Base-by-base conservation (phyloP, 768 basidiomycete species). In the Mycena olivaceomarginata region DNA sequence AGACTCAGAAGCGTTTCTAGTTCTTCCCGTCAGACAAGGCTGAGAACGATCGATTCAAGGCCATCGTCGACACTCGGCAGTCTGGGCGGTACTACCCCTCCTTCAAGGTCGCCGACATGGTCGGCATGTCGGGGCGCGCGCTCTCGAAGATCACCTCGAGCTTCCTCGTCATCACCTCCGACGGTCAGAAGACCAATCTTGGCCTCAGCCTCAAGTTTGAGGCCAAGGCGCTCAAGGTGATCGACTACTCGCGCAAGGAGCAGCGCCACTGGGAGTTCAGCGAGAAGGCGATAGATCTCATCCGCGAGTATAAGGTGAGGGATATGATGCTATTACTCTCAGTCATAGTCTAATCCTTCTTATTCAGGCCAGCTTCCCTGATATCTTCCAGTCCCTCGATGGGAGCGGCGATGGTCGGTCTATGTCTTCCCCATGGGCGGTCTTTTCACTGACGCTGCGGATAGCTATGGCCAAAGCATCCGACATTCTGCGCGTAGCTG, bases 181-280 rank as follows among this genome's bases (percentile, higher is more conserved):
- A 96, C 81, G 91, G 91, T 11, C 89, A 91, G 74, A 99, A 98
- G 87, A 91, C 90, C 71, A 99, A 99, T 83, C 86, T 99, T 41
- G 98, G 98, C 3, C 90, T 99, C 56, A 96, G 96, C 83, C 91
- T 99, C 80, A 99, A 99, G 84, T 99, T 98, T 77, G 98, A 99
- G 82, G 95, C 93, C 15, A 99, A 98, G 85, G 91, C 93, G 12
- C 84, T 97, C 81, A 99, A 99, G 85, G 98, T 99, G 1, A 89
- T 98, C 60, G 95, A 96, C 77, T 99, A 98, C 85, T 94, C 97
- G 9, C 90, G 92, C 76, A 98, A 98, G 85, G 92, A 94, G 40
- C 94, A 94, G 11, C 87, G 93, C 10, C 89, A 92, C 45, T 99
- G 98, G 98, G 98, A 99, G 82, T 99, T 95, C 82, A 98, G 97